Evolutionary conservation across 257 asterid genomes (phyloP), one percentile per base, ranked within the genome.

Genomic region (Solanum habrochaites): DNA sequence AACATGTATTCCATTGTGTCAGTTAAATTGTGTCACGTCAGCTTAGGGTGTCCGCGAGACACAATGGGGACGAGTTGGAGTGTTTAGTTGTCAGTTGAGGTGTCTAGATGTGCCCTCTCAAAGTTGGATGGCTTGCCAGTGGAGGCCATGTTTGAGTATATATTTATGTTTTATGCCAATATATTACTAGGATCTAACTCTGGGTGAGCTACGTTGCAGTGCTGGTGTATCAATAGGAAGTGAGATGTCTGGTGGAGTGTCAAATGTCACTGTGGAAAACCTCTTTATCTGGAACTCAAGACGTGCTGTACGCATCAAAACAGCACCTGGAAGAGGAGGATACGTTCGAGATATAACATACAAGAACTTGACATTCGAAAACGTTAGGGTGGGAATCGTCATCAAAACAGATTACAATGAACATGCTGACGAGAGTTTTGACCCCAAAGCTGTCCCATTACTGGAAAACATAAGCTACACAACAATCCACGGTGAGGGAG

Each of bases 191-290:
- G 83, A 11, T 29, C 29, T 80, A 80, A 80, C 66, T 11, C 37
- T 85, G 25, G 0, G 11, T 25, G 64, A 85, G 0, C 37, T 3
- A 32, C 58, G 82, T 82, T 56, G 87, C 83, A 88, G 90, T 32
- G 90, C 90, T 0, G 90, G 90, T 27, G 85, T 88, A 86, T 88
- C 90, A 83, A 88, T 88, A 82, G 90, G 90, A 49, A 88, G 90
- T 23, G 90, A 88, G 87, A 88, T 88, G 90, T 88, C 90, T 16
- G 90, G 90, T n/a, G 90, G 90, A 73, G 90, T 88, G 31, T 88
- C 90, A 66, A 88, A 88, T 75, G 83, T 88, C 45, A 88, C 90
- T n/a, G 89, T 88, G 42, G 90, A 88, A 62, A 86, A 88, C 72
- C 13, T 88, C 82, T 52, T 86, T 43, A 86, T 88, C 32, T 88